These are phyloP conservation scores for Groenewaldozyma salmanticensis DNA, from an alignment of 805 yeast genomes.

Conservation along the genomic window DNA sequence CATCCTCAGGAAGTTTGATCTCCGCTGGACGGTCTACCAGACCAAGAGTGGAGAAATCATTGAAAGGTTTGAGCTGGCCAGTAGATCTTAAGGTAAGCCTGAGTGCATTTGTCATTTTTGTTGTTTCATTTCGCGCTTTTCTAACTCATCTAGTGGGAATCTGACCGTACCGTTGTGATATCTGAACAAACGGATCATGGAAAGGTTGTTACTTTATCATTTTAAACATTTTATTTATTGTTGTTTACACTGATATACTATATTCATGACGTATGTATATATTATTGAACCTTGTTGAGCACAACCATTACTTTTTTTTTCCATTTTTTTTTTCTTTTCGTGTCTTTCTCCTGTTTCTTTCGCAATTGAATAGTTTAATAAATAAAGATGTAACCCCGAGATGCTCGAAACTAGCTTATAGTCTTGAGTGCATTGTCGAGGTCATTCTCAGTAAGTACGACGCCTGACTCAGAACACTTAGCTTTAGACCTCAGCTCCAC, in stretches of 20 bases:
- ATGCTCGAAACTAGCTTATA: not conserved
- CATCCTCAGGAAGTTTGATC: conserved; percentile 1
- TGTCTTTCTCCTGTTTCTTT: too few relatives aligned
- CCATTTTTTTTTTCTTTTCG: too few relatives aligned
- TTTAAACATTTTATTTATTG: too few relatives aligned
- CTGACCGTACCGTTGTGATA: conserved; percentile 1
- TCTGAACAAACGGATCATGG: too few relatives aligned
- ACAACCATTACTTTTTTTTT: too few relatives aligned
- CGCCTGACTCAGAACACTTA: conserved; percentile 89
- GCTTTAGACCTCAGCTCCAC: conserved; percentile 83
- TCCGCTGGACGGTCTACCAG: not conserved
- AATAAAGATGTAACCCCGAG: too few relatives aligned
- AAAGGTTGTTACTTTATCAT: too few relatives aligned
- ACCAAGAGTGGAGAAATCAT: not conserved
- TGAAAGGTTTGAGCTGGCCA: not conserved
- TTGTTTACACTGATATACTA: too few relatives aligned
- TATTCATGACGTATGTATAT: too few relatives aligned
- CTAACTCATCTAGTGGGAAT: conserved; percentile 2
- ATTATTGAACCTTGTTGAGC: too few relatives aligned
- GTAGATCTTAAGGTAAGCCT: not conserved
- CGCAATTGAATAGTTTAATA: too few relatives aligned
- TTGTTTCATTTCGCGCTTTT: not conserved
- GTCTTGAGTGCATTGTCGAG: conserved; percentile 45
- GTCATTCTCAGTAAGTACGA: conserved; percentile 72
- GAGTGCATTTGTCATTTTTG: not conserved